Conservation (phyloP, 2,329 filamentous ascomycete genomes). For the Colletotrichum eremochloae region DNA sequence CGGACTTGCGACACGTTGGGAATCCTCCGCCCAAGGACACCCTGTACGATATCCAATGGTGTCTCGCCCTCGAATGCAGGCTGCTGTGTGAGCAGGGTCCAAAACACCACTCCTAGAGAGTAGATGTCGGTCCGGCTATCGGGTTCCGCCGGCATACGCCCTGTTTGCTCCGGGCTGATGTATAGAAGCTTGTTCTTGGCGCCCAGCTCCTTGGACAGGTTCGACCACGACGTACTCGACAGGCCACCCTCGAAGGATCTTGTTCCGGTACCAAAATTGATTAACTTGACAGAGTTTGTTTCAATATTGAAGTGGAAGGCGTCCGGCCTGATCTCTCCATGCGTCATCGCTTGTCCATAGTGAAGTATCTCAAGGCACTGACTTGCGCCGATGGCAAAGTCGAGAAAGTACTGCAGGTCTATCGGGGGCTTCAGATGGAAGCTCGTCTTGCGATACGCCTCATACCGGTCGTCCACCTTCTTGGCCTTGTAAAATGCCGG, state of each 20-base stretch:
- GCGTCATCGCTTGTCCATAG: constrained; percentile 86
- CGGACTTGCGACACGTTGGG: constrained; percentile 82
- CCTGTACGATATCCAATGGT: constrained; percentile 92
- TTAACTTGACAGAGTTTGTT: constrained; percentile 79
- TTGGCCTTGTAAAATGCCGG: constrained; percentile 76
- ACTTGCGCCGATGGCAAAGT: constrained; percentile 90
- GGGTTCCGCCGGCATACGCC: constrained; percentile 90
- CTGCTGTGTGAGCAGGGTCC: constrained; percentile 84
- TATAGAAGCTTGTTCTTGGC: constrained; percentile 91
- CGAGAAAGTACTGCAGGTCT: constrained; percentile 81
- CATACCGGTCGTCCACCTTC: constrained; percentile 65
- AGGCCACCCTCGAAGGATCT: constrained; percentile 92
- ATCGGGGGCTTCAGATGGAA: constrained; percentile 70
- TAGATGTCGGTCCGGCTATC: constrained; percentile 95
- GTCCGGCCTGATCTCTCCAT: constrained; percentile 91
- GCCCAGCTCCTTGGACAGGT: constrained; percentile 84
- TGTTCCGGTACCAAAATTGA: constrained; percentile 88
- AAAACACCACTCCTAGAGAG: constrained; percentile 89
- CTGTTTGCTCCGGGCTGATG: constrained; percentile 95
- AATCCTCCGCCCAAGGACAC: constrained; percentile 83
- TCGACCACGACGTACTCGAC: constrained; percentile 87
- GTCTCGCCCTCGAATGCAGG: constrained; percentile 84
- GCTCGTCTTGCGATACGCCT: constrained; percentile 59
- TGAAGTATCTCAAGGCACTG: constrained; percentile 93
- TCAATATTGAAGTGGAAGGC: constrained; percentile 88